phyloP scores from a whole-genome alignment of 805 yeast species.

The Lachancea dasiensis region DNA sequence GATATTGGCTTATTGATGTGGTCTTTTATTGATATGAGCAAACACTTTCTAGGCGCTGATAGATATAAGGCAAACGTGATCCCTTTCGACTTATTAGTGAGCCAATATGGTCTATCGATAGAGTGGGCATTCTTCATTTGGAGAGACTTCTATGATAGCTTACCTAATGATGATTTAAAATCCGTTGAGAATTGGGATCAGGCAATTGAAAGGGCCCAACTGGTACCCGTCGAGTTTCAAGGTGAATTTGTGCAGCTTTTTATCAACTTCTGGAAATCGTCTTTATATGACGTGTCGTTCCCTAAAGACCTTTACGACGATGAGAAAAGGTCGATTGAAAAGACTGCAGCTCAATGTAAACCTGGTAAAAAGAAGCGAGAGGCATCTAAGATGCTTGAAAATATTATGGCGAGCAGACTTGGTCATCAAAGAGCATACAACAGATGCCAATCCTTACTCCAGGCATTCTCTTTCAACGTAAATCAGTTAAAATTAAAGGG shows the following conservation, averaged over 20 bases:
- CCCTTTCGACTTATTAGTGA: conserved; percentile 37
- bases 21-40: conserved; percentile 54
- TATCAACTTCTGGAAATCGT: conserved; percentile 64
- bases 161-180: conserved; percentile 15
- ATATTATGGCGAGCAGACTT: conserved; percentile 16
- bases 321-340: conserved; percentile 30
- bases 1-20: conserved; percentile 63
- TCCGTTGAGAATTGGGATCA: conserved; percentile 9
- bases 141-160: conserved; percentile 44
- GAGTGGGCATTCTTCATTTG: conserved; percentile 75
- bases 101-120: conserved; percentile 41
- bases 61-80: conserved; percentile 35
- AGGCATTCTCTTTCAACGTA: not conserved
- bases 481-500: conserved; percentile 8
- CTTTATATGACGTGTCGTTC: conserved; percentile 63
- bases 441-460: conserved; percentile 9
- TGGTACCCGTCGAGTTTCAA: conserved; percentile 21
- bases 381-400: conserved; percentile 15
- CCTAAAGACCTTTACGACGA: conserved; percentile 44
- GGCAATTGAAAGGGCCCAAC: conserved; percentile 13
- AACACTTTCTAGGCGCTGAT: conserved; percentile 39
- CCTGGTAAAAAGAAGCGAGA: conserved; percentile 18
- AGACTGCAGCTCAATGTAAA: conserved; percentile 9
- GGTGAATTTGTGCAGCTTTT: conserved; percentile 41
- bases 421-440: conserved; percentile 20